Base-by-base conservation (phyloP, 345 rosid genomes). In the Cardamine resedifolia region DNA sequence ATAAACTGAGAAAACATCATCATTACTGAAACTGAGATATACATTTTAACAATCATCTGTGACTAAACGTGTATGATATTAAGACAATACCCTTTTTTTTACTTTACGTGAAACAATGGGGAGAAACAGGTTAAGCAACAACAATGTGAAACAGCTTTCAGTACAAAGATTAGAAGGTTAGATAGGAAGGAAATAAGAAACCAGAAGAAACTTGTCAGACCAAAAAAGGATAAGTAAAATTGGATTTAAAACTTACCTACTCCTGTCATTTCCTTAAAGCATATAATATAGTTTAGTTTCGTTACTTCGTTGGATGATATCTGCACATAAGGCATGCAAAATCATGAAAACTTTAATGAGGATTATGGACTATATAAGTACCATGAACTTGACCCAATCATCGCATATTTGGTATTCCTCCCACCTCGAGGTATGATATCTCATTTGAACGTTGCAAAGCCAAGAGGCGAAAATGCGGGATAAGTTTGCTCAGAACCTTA, bases 301-400 rank as follows among this genome's bases (percentile, higher is more conserved):
- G 34, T 74, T 66, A 47, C 66, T 66, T 74, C 77, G 16, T 74
- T 74, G 48, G 64, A 52, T 61, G 79, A 53, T 75, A 75, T 75
- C 79, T 75, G 79, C 79, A 75, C 70, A 68, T 53, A 44, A 68
- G 70, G 65, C 58, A 75, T 75, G 74, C 51, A 68, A 61, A 26
- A 62, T 68, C 30, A 68, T 75, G 30, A 23, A 68, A 60, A 33
- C 41, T 61, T 43, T 43, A 14, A 52, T 15, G 34, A 75, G 26
- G 16, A 60, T 31, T 16, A 51, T 33, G 43, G 49, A 68, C 69
- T 68, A 60, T 58, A 23, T 38, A 62, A 50, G 61, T 75, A 75
- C 79, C 79, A 75, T 68, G 69, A 20, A 23, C 11, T 45, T 50
- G 64, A 75, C 30, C 55, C 57, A 30, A 60, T 68, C 31, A 52